Percentiles rank a stretch among this genome's conserved stretches.
Evolutionary conservation across 495 filamentous ascomycete genomes (phyloP).

Genomic region (Polyplosphaeria fusca): DNA sequence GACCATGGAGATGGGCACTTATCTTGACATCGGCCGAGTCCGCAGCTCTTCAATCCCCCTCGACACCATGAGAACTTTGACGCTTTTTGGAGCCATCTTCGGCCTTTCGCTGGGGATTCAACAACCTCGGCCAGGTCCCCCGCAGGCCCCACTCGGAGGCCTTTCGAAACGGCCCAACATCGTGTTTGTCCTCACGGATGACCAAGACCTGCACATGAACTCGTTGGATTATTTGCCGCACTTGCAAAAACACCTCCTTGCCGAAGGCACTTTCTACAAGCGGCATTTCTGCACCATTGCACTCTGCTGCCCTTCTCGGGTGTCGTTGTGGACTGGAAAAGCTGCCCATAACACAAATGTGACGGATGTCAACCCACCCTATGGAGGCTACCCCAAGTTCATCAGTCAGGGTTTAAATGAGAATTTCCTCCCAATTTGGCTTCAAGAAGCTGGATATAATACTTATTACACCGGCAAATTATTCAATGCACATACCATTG

Average conservation of each 20-base stretch:
- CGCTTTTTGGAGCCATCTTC: slow-evolving; percentile 7
- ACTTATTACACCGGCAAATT: slow-evolving; percentile 74
- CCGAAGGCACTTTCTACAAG: slow-evolving; percentile 32
- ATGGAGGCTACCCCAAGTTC: slow-evolving; percentile 68
- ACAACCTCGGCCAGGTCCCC: not conserved
- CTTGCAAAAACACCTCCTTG: slow-evolving; percentile 36
- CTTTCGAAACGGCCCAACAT: slow-evolving; percentile 27
- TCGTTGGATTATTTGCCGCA: slow-evolving; percentile 37
- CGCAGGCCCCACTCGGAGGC: not conserved
- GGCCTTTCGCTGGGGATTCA: not conserved
- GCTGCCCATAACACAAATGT: slow-evolving; percentile 74
- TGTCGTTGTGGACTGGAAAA: slow-evolving; percentile 54
- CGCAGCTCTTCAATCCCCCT: not conserved
- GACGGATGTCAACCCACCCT: slow-evolving; percentile 60
- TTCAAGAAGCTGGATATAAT: slow-evolving; percentile 66
- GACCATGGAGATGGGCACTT: not conserved
- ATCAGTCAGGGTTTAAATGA: slow-evolving; percentile 62
- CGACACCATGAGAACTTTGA: slow-evolving; percentile 1
- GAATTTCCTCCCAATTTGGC: slow-evolving; percentile 65
- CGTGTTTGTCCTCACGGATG: slow-evolving; percentile 40
- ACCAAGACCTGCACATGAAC: slow-evolving; percentile 38
- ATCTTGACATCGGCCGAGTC: not conserved
- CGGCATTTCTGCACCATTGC: slow-evolving; percentile 38
- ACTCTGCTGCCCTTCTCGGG: slow-evolving; percentile 41
- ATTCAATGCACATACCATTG: slow-evolving; percentile 52